Conservation (phyloP, 805 yeast species). For the Candida koratica region DNA sequence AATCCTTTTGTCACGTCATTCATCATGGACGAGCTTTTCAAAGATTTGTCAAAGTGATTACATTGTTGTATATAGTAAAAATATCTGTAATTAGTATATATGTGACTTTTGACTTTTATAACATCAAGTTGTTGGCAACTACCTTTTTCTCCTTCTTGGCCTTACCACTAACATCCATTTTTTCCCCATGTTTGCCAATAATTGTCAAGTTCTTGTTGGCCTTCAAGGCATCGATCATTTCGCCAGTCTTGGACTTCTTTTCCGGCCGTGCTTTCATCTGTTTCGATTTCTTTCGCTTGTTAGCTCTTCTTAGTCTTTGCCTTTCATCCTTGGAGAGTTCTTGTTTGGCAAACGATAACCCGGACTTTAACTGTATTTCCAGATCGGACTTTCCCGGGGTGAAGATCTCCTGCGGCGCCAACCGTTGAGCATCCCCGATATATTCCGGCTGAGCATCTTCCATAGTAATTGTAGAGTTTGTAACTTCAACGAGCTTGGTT, state of each 20-base stretch:
- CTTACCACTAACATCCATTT: conserved; percentile 69
- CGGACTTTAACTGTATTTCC: conserved; percentile 62
- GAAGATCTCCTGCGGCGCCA: conserved; percentile 95
- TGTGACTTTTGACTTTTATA: conserved; percentile 9
- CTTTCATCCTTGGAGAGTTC: conserved; percentile 83
- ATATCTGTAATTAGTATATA: neutral
- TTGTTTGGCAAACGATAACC: conserved; percentile 73
- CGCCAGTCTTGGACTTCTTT: conserved; percentile 46
- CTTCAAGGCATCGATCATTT: conserved; percentile 64
- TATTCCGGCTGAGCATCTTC: conserved; percentile 96
- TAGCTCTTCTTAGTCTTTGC: conserved; percentile 80
- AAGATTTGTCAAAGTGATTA: conserved; percentile 3
- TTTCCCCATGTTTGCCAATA: conserved; percentile 71
- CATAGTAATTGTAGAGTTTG: conserved; percentile 82
- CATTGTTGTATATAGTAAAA: conserved; percentile 2
- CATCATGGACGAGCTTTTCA: conserved; percentile 10
- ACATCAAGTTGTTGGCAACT: conserved; percentile 12
- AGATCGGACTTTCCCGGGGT: conserved; percentile 45
- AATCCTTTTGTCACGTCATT: conserved; percentile 7
- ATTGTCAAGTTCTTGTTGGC: conserved; percentile 75
- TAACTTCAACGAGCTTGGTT: conserved; percentile 67
- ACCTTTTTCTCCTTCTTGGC: conserved; percentile 39
- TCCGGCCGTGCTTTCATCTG: conserved; percentile 34
- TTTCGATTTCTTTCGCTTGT: conserved; percentile 74
- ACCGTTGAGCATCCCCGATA: conserved; percentile 62